A percentile compares a stretch with the other conserved stretches of the same genome.
Conservation (phyloP, 305 asterid species). For the Striga hermonthica region DNA sequence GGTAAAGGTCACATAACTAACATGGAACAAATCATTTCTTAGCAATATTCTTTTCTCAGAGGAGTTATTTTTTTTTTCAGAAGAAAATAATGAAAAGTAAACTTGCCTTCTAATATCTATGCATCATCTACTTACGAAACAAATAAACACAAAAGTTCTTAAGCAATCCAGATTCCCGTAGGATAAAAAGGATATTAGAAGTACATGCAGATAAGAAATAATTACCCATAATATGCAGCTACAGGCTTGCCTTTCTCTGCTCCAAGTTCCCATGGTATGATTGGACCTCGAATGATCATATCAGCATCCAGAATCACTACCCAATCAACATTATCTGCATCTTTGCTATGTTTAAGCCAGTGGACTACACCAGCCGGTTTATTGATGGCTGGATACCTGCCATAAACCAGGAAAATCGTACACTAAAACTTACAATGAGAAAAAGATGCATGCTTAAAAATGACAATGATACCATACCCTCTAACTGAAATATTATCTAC, state of each 20-base stretch:
- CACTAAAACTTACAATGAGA: slow-evolving; percentile 19
- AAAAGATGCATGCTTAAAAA: slow-evolving; percentile 18
- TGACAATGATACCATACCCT: too few species aligned
- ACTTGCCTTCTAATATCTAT: background rate
- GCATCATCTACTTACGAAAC: background rate
- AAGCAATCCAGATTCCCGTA: too few species aligned
- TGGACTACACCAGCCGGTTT: slow-evolving; percentile 92
- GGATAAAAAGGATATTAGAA: too few species aligned
- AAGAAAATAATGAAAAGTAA: background rate
- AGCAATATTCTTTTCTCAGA: background rate
- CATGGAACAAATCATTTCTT: slow-evolving; percentile 8
- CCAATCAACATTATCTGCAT: slow-evolving; percentile 94
- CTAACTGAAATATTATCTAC: too few species aligned
- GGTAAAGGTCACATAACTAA: background rate
- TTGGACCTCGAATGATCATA: slow-evolving; percentile 86
- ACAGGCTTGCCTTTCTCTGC: slow-evolving; percentile 93
- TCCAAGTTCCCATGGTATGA: slow-evolving; percentile 97
- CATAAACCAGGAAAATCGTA: slow-evolving; percentile 22
- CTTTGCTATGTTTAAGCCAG: slow-evolving; percentile 87
- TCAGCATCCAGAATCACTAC: slow-evolving; percentile 92
- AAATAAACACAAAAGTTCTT: too few species aligned
- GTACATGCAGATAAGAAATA: slow-evolving; percentile 4
- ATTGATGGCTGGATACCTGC: slow-evolving; percentile 95
- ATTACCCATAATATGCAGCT: slow-evolving; percentile 95
- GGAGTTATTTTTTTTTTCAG: background rate